A percentile compares a stretch with the other conserved stretches of the same genome.
Conservation (phyloP, 768 basidiomycete species). For the Leccinum rimulosum region DNA sequence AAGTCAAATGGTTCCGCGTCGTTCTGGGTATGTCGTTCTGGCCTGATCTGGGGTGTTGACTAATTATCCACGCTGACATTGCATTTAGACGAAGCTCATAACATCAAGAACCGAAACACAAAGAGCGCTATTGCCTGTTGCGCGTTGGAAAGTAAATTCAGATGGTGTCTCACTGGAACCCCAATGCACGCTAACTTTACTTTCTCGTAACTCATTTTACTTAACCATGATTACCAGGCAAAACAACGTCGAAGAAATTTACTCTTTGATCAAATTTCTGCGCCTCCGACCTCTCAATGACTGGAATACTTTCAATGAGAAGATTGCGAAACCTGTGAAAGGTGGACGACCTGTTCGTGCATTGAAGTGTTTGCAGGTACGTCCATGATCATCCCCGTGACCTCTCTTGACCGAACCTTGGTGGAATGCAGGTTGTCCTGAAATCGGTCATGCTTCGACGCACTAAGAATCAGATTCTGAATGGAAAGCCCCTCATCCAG, state of each 20-base stretch:
- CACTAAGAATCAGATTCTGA: slow-evolving; percentile 65
- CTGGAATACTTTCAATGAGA: slow-evolving; percentile 73
- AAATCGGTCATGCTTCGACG: slow-evolving; percentile 88
- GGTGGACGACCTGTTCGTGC: slow-evolving; percentile 58
- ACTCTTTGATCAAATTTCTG: slow-evolving; percentile 85
- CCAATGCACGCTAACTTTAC: slow-evolving; percentile 49
- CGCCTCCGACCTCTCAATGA: slow-evolving; percentile 78
- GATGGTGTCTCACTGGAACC: slow-evolving; percentile 89
- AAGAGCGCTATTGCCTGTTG: slow-evolving; percentile 79
- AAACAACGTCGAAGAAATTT: slow-evolving; percentile 89
- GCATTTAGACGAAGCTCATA: slow-evolving; percentile 84
- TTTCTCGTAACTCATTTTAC: neutral
- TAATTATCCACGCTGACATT: neutral
- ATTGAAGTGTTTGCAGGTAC: slow-evolving; percentile 81
- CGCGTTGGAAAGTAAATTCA: slow-evolving; percentile 69
- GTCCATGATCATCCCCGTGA: slow-evolving; percentile 1
- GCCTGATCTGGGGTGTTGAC: neutral
- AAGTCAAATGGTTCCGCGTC: slow-evolving; percentile 78
- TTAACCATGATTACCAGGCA: slow-evolving; percentile 45
- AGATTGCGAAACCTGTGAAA: slow-evolving; percentile 81
- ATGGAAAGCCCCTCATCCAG: slow-evolving; percentile 80
- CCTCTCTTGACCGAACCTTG: neutral
- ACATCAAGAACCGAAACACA: slow-evolving; percentile 84
- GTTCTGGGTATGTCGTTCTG: slow-evolving; percentile 62
- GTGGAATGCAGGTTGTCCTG: slow-evolving; percentile 62